Conservation (phyloP, 805 yeast genomes). For the Saturnispora bothae region DNA sequence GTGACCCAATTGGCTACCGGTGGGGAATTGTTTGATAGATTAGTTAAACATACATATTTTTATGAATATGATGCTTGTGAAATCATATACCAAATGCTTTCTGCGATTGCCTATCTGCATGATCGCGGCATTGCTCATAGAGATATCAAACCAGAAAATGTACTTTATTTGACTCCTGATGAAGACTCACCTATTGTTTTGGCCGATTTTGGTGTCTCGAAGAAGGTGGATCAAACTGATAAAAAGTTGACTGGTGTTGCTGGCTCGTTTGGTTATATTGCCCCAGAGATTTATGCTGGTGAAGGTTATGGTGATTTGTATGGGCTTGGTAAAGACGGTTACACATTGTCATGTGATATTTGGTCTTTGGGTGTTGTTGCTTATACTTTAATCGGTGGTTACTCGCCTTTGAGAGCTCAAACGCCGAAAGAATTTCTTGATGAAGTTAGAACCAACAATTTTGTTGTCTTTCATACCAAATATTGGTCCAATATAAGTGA, state of each 20-base stretch:
- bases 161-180: constrained; percentile 57
- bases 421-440: constrained; percentile 67
- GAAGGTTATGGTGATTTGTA: constrained; percentile 30
- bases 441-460: constrained; percentile 64
- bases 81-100: constrained; percentile 62
- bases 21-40: constrained; percentile 88
- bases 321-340: constrained; percentile 45
- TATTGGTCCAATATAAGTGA: constrained; percentile 78
- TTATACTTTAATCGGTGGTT: constrained; percentile 83
- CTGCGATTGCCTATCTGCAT: constrained; percentile 76
- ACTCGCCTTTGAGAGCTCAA: constrained; percentile 85
- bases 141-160: constrained; percentile 90
- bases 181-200: constrained; percentile 65
- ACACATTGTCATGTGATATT: constrained; percentile 90
- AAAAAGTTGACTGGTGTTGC: constrained; percentile 26
- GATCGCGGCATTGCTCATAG: constrained; percentile 74
- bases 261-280: constrained; percentile 94
- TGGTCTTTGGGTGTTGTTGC: constrained; percentile 95
- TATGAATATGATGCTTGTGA: constrained; percentile 81
- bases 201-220: constrained; percentile 96
- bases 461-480: constrained; percentile 75
- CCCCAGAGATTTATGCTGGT: constrained; percentile 81
- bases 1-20: constrained; percentile 94
- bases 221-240: constrained; percentile 34
- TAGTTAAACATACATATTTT: constrained; percentile 68